A percentile compares a stretch with the other conserved stretches of the same genome.
Evolutionary conservation across 306 rosid genomes (phyloP).

Genomic region (Cyclanthera cordifolia): DNA sequence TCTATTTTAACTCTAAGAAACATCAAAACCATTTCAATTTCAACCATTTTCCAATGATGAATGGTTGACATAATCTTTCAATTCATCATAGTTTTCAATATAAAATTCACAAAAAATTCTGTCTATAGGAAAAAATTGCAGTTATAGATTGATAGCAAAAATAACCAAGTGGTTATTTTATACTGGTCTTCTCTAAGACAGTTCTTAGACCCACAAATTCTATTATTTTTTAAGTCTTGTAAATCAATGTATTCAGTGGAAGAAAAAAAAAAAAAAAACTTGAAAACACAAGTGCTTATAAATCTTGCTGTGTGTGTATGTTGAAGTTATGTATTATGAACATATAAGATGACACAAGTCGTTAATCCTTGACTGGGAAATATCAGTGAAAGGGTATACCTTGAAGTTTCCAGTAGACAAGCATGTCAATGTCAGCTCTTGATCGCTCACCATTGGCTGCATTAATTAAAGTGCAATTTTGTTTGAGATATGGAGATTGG

Average conservation of each 20-base stretch:
- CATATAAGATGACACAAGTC: slow-evolving; percentile 73
- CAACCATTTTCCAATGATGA: not conserved
- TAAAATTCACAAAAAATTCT: not conserved
- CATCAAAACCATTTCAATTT: not conserved
- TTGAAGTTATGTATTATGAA: slow-evolving; percentile 21
- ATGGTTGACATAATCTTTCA: too few relatives aligned
- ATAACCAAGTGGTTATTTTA: not conserved
- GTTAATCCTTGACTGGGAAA: slow-evolving; percentile 47
- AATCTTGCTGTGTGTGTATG: not conserved
- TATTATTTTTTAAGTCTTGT: not conserved
- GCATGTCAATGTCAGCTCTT: slow-evolving; percentile 78
- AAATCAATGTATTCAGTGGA: not conserved
- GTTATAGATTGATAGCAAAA: not conserved
- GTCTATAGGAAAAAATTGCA: not conserved
- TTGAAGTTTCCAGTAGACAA: slow-evolving; percentile 55
- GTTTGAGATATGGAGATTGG: not conserved
- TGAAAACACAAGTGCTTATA: not conserved
- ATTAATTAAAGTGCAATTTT: slow-evolving; percentile 3
- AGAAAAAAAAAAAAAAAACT: not conserved
- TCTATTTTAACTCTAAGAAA: not conserved
- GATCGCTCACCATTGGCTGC: slow-evolving; percentile 86
- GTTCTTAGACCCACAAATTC: not conserved
- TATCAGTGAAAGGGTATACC: slow-evolving; percentile 65
- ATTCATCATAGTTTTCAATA: not conserved
- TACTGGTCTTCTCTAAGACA: not conserved